Evolutionary conservation across 2,329 filamentous ascomycete genomes (phyloP).

Genomic region (Cercospora sojina): DNA sequence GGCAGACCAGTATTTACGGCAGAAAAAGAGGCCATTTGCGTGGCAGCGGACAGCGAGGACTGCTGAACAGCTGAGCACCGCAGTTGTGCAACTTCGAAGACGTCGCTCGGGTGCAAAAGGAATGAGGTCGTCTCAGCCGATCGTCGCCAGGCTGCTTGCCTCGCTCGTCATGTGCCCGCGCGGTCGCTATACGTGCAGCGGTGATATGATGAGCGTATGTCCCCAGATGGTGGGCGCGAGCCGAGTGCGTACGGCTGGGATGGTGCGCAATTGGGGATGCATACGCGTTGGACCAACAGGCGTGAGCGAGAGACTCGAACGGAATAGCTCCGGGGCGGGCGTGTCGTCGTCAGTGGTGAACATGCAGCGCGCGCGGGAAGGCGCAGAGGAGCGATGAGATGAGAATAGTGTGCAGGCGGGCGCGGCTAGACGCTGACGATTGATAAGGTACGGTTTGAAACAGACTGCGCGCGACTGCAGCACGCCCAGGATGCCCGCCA

Average conservation of each 20-base stretch:
- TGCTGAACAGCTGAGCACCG: slow-evolving; percentile 24
- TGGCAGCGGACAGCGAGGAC: slow-evolving; percentile 9
- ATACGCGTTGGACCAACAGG: slow-evolving; percentile 16
- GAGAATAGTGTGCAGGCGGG: slow-evolving; percentile 11
- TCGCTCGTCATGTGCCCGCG: slow-evolving; percentile 8
- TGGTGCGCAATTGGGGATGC: slow-evolving; percentile 15
- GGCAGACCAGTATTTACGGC: slow-evolving; percentile 25
- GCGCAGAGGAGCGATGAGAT: slow-evolving; percentile 16
- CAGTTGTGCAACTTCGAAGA: slow-evolving; percentile 23
- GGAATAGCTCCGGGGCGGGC: slow-evolving; percentile 15
- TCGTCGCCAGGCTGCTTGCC: background rate
- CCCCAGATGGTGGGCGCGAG: background rate
- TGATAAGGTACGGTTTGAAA: slow-evolving; percentile 26
- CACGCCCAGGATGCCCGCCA: slow-evolving; percentile 24
- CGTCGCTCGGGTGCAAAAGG: slow-evolving; percentile 8
- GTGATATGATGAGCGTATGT: background rate
- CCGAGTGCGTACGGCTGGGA: slow-evolving; percentile 20
- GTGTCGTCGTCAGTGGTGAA: slow-evolving; percentile 18
- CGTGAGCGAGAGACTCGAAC: slow-evolving; percentile 25
- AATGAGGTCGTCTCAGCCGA: slow-evolving; percentile 1
- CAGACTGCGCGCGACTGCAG: slow-evolving; percentile 22
- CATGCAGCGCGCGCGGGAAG: slow-evolving; percentile 19
- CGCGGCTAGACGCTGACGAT: slow-evolving; percentile 22
- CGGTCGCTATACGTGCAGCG: background rate
- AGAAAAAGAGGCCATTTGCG: slow-evolving; percentile 44